These are phyloP conservation scores for Leishmania turanica DNA, from an alignment of 208 protist species.

Conservation along the genomic window DNA sequence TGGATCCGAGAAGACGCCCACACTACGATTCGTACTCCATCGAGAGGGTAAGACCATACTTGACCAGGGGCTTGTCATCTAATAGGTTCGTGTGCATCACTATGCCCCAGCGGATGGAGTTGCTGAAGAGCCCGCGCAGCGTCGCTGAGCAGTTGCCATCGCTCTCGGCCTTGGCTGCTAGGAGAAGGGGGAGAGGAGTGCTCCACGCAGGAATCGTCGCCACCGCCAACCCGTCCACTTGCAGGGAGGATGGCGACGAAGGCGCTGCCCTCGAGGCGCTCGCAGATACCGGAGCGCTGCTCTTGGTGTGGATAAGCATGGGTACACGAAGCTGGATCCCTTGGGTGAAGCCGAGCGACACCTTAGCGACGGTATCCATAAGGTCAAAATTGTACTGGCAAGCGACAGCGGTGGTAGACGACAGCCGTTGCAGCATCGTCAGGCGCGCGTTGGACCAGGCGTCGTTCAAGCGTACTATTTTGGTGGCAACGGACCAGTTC, in stretches of 20 bases:
- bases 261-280: background rate
- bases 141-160: slow-evolving; percentile 65
- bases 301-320: slow-evolving; percentile 30
- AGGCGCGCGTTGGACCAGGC: slow-evolving; percentile 72
- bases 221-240: background rate
- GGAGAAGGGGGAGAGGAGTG: slow-evolving; percentile 48
- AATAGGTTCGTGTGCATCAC: slow-evolving; percentile 67
- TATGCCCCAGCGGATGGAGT: slow-evolving; percentile 71
- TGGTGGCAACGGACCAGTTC: slow-evolving; percentile 82
- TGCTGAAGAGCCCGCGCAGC: slow-evolving; percentile 72
- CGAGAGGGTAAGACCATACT: slow-evolving; percentile 66
- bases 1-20: background rate
- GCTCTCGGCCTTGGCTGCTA: slow-evolving; percentile 76
- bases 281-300: background rate
- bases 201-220: slow-evolving; percentile 27
- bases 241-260: background rate
- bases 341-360: slow-evolving; percentile 78
- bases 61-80: slow-evolving; percentile 23
- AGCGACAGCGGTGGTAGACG: slow-evolving; percentile 64
- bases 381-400: slow-evolving; percentile 81
- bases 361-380: slow-evolving; percentile 41
- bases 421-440: slow-evolving; percentile 65
- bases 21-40: slow-evolving; percentile 53
- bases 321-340: slow-evolving; percentile 73
- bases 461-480: slow-evolving; percentile 74